These are phyloP conservation scores for Xylaria polymorpha DNA, from an alignment of 2,329 filamentous ascomycete species.

Conservation along the genomic window DNA sequence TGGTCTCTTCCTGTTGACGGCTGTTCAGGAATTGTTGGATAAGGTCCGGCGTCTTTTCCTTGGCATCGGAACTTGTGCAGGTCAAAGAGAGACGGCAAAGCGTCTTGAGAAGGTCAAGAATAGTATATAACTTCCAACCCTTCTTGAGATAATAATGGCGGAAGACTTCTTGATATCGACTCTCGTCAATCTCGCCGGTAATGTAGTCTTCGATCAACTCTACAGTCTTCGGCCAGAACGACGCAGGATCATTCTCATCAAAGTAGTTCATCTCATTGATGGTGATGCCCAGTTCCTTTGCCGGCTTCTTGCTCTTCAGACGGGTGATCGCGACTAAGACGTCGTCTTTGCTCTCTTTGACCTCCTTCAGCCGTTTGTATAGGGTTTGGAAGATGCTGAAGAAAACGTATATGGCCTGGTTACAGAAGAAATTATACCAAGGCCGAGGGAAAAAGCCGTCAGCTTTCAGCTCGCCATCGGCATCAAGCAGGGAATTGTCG, in stretches of 20 bases:
- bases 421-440: conserved; percentile 90
- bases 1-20: conserved; percentile 84
- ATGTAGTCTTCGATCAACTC: conserved; percentile 89
- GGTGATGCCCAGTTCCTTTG: conserved; percentile 83
- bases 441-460: conserved; percentile 85
- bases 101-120: conserved; percentile 87
- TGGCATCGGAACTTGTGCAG: conserved; percentile 87
- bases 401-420: conserved; percentile 93
- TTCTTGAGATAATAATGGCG: conserved; percentile 90
- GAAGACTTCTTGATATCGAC: conserved; percentile 87
- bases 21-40: conserved; percentile 87
- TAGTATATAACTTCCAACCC: conserved; percentile 93
- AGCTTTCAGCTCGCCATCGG: conserved; percentile 73
- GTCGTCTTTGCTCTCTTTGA: conserved; percentile 82
- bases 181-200: conserved; percentile 82
- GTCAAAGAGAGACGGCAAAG: conserved; percentile 82
- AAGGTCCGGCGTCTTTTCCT: conserved; percentile 94
- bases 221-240: conserved; percentile 87
- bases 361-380: conserved; percentile 82
- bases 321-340: conserved; percentile 80
- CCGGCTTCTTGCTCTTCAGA: conserved; percentile 80
- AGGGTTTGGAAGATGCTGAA: conserved; percentile 93
- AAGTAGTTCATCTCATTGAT: conserved; percentile 86
- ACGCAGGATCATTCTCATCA: conserved; percentile 69
- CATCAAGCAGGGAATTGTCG: conserved; percentile 67